Conservation (phyloP, 768 basidiomycete genomes). For the Baorangia bicolor region DNA sequence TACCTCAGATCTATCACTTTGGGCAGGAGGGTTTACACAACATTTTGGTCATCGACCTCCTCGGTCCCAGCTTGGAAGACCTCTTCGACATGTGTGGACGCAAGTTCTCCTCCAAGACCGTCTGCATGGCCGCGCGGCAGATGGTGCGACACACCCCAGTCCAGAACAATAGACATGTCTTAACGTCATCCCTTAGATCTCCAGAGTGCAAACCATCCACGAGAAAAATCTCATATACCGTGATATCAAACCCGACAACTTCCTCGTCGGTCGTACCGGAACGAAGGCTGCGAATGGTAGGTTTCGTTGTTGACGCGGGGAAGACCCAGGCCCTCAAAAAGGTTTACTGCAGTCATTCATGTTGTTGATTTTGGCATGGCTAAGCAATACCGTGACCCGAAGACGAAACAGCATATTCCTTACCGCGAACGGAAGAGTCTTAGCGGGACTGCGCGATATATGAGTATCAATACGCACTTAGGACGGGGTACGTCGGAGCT, state of each 20-base stretch:
- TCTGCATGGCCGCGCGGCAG: constrained; percentile 98
- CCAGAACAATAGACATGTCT: constrained; percentile 1
- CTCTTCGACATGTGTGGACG: constrained; percentile 99
- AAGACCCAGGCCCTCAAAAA: neutral
- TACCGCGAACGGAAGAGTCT: constrained; percentile 98
- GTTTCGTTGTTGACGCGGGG: constrained; percentile 1
- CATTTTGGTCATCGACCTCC: constrained; percentile 96
- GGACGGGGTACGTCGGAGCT: constrained; percentile 70
- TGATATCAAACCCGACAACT: constrained; percentile 99
- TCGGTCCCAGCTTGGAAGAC: constrained; percentile 96
- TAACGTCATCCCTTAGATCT: constrained; percentile 52
- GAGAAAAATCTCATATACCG: constrained; percentile 99
- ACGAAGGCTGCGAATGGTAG: constrained; percentile 86
- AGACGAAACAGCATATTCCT: constrained; percentile 99
- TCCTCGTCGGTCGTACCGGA: constrained; percentile 90
- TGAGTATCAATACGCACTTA: constrained; percentile 99
- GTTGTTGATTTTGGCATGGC: constrained; percentile 99
- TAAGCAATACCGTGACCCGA: constrained; percentile 98
- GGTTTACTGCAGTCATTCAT: constrained; percentile 62
- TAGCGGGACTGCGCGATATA: constrained; percentile 97
- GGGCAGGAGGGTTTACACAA: constrained; percentile 99
- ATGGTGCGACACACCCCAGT: constrained; percentile 57
- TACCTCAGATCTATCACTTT: constrained; percentile 99
- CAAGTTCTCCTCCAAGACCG: constrained; percentile 97
- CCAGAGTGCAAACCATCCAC: constrained; percentile 96